Evolutionary conservation across 768 basidiomycete species (phyloP), one percentile per base, ranked within the genome.

Genomic region (Mycena floridula): DNA sequence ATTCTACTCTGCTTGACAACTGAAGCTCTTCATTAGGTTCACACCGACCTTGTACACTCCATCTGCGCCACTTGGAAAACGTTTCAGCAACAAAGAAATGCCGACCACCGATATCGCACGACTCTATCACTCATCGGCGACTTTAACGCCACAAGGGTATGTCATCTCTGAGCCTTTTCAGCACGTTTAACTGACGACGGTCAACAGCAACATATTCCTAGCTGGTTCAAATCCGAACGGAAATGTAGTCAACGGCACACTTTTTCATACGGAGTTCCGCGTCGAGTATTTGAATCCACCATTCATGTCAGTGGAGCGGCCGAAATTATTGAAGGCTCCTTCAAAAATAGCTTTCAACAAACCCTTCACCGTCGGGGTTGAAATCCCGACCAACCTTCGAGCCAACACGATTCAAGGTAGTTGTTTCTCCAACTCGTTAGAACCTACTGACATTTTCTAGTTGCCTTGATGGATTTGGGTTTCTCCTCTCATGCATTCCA

Each of bases 31-130:
- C 32, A 15, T 13, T 25, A 52, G 51, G 12, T 59, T 69, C 42
- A 59, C 54, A 8, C 57, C 72, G 2, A 59, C 65, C 3, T 52
- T 73, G 41, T 77, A 74, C 59, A 67, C 72, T 49, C 64, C 68
- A 6, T 54, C 47, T 25, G 58, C 59, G 4, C 25, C 52, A 3
- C 48, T 57, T 5, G 77, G 76, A 5, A 39, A 47, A 20, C 60
- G 64, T 30, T 66, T 58, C 59, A 66, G 62, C 57, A 66, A 66
- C 50, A 58, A 50, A 27, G 57, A 55, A 5, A 44, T 59, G 24
- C 58, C 58, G 8, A 58, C 61, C 16, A 56, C 54, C 3, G 47
- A 58, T 23, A 59, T 66, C 25, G 37, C 64, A 4, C 55, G 65
- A 1, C 16, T 66, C 47, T 66, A 66, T 39, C 65, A 66, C 44